Evolutionary conservation across 2,329 filamentous ascomycete species (phyloP).

Genomic region (Penicillium oxalicum): DNA sequence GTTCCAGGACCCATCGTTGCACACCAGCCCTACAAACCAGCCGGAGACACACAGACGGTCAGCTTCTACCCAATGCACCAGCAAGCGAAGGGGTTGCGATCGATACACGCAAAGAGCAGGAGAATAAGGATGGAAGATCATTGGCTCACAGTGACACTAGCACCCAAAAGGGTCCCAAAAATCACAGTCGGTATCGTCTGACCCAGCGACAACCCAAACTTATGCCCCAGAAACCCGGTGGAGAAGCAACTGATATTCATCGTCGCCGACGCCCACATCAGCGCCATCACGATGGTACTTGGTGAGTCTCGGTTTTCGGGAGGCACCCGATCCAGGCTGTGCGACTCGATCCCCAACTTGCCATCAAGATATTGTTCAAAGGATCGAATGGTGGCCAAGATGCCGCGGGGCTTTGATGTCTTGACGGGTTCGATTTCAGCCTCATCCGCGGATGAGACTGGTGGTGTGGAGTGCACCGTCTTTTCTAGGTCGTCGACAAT

Average conservation of each 20-base stretch:
- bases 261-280: slow-evolving; percentile 49
- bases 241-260: slow-evolving; percentile 50
- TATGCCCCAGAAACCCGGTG: slow-evolving; percentile 47
- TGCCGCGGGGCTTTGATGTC: slow-evolving; percentile 5
- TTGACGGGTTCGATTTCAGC: slow-evolving; percentile 9
- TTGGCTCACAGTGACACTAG: slow-evolving; percentile 15
- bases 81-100: neutral
- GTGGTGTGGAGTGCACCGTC: slow-evolving; percentile 11
- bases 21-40: slow-evolving; percentile 36
- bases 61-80: neutral
- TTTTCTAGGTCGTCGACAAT: slow-evolving; percentile 7
- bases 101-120: neutral
- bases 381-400: slow-evolving; percentile 27
- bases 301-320: slow-evolving; percentile 38
- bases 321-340: slow-evolving; percentile 43
- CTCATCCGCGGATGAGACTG: slow-evolving; percentile 10
- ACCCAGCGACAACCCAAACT: slow-evolving; percentile 44
- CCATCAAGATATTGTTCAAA: slow-evolving; percentile 43
- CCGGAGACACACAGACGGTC: neutral
- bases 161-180: slow-evolving; percentile 44
- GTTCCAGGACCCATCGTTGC: slow-evolving; percentile 49
- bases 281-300: slow-evolving; percentile 39
- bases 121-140: neutral
- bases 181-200: slow-evolving; percentile 44
- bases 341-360: slow-evolving; percentile 46